Conservation (phyloP, 257 asterid genomes). For the Solanum pinnatisectum region DNA sequence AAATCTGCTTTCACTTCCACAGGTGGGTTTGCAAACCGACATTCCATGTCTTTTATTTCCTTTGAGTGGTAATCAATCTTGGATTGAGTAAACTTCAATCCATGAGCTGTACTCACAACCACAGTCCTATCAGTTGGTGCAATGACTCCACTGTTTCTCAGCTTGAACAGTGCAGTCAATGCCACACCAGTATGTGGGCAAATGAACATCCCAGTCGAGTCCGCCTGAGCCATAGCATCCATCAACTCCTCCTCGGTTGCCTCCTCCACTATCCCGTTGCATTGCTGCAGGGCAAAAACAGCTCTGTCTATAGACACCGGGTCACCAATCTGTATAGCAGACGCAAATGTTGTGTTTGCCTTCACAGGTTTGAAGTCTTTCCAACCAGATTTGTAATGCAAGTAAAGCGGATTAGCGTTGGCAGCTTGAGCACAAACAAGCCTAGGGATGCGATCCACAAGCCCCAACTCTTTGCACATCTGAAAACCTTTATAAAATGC, state of each 20-base stretch:
- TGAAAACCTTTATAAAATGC: constrained; percentile 81
- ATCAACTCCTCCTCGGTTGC: constrained; percentile 87
- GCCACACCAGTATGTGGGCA: constrained; percentile 96
- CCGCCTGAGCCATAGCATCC: constrained; percentile 92
- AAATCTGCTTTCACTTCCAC: constrained; percentile 78
- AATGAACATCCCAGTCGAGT: constrained; percentile 86
- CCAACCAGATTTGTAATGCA: constrained; percentile 68
- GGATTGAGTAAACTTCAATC: constrained; percentile 75
- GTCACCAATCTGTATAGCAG: constrained; percentile 89
- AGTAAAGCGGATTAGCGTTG: constrained; percentile 70
- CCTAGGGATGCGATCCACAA: constrained; percentile 67
- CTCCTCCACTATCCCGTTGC: constrained; percentile 75
- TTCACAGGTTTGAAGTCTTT: constrained; percentile 66
- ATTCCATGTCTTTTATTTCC: constrained; percentile 63
- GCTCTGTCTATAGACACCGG: constrained; percentile 88
- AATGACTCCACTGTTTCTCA: constrained; percentile 64
- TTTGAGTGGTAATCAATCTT: constrained; percentile 71
- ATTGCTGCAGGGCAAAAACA: constrained; percentile 54
- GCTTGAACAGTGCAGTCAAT: constrained; percentile 56
- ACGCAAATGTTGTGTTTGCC: constrained; percentile 74
- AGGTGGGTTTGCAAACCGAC: constrained; percentile 70
- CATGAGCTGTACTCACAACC: constrained; percentile 88
- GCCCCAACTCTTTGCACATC: constrained; percentile 83
- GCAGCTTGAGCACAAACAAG: constrained; percentile 92
- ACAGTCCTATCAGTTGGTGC: constrained; percentile 65